Evolutionary conservation across 1,139 yeast genomes (phyloP).

Genomic region (Saccharomyces pastorianus): DNA sequence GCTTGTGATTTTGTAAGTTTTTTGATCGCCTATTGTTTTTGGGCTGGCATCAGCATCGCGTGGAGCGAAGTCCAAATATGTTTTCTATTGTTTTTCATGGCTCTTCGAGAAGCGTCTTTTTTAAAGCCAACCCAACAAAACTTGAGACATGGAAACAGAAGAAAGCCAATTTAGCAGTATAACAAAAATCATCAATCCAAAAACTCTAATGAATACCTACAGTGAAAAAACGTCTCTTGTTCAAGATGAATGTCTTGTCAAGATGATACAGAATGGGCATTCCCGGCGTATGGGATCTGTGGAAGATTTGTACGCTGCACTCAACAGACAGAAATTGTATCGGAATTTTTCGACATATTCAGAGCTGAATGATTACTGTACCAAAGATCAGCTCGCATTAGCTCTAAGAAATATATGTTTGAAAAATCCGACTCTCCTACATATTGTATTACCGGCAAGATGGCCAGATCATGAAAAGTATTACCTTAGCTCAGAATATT

Average conservation of each 20-base stretch:
- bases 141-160: neutral
- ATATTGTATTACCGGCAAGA: slow-evolving; percentile 5
- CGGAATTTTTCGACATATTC: slow-evolving; percentile 7
- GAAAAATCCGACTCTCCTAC: slow-evolving; percentile 8
- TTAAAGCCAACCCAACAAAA: neutral
- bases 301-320: slow-evolving; percentile 7
- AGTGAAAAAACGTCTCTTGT: neutral
- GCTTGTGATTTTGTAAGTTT: neutral
- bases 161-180: neutral
- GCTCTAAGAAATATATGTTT: slow-evolving; percentile 8
- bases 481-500: slow-evolving; percentile 7
- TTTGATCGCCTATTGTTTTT: neutral
- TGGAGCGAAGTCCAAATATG: neutral
- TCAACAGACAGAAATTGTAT: slow-evolving; percentile 9
- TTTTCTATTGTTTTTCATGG: neutral
- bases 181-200: neutral
- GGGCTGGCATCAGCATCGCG: neutral
- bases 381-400: slow-evolving; percentile 5
- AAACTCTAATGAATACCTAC: neutral
- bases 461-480: slow-evolving; percentile 2
- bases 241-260: neutral
- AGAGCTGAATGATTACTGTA: slow-evolving; percentile 4
- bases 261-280: slow-evolving; percentile 6
- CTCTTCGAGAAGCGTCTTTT: neutral
- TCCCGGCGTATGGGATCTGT: slow-evolving; percentile 10